These are phyloP conservation scores for Martiniozyma abietophila DNA, from an alignment of 805 yeast genomes.

Conservation along the genomic window DNA sequence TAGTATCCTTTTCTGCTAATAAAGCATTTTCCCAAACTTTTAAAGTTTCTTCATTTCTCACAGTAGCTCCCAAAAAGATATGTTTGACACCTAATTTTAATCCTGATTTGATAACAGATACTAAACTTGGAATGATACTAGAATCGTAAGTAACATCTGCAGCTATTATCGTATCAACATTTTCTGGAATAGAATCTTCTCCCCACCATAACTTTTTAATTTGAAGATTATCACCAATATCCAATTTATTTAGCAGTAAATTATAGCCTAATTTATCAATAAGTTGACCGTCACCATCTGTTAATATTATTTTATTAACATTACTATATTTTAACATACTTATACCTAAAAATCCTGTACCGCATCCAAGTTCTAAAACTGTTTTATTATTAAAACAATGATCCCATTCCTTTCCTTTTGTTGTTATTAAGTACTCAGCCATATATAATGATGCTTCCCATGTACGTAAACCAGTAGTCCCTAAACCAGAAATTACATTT, in stretches of 20 bases:
- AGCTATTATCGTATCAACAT: constrained; percentile 50
- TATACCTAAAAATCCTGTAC: constrained; percentile 75
- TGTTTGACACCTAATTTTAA: constrained; percentile 19
- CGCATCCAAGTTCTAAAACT: constrained; percentile 75
- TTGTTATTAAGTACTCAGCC: constrained; percentile 36
- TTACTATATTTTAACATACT: constrained; percentile 26
- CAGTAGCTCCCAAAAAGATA: constrained; percentile 58
- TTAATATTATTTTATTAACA: constrained; percentile 30
- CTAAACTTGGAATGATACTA: constrained; percentile 44
- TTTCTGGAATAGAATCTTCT: constrained; percentile 31
- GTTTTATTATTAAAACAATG: constrained; percentile 18
- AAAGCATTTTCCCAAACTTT: constrained; percentile 33
- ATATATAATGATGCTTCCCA: constrained; percentile 88
- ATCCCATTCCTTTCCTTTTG: neutral
- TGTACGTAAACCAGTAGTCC: constrained; percentile 83
- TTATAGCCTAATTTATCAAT: constrained; percentile 39
- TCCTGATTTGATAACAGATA: constrained; percentile 36
- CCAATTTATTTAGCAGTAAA: constrained; percentile 33
- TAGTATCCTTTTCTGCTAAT: constrained; percentile 16
- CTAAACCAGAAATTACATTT: constrained; percentile 54
- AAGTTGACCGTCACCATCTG: constrained; percentile 61
- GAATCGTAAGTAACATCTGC: constrained; percentile 88
- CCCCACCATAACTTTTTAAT: constrained; percentile 55
- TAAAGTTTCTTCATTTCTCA: constrained; percentile 51
- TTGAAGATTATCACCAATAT: constrained; percentile 11